Evolutionary conservation across 2,329 filamentous ascomycete species (phyloP), one percentile per base, ranked within the genome.

Genomic region (Fusarium proliferatum): DNA sequence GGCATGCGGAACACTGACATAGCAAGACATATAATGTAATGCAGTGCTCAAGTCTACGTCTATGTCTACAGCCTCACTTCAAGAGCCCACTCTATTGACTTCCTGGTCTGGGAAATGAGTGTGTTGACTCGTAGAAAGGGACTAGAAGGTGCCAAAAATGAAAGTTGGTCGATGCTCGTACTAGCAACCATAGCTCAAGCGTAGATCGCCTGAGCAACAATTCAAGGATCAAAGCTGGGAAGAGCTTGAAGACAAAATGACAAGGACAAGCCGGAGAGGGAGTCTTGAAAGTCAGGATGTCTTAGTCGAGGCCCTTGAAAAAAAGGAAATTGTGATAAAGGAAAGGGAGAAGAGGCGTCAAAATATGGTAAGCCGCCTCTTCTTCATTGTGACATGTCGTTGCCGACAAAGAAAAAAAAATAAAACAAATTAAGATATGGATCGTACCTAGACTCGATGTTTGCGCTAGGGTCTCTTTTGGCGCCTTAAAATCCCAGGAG

Each of bases 61-160:
- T 53, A 39, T 36, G 59, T 43, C 62, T 73, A 63, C 65, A 77
- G 74, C 69, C 73, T 78, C 76, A 78, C 74, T 69, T 38, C 36
- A 61, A 33, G 36, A 41, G 61, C 23, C 39, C 61, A 61, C 55
- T 67, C 73, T 72, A 69, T 49, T 64, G 65, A 63, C 63, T 67
- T 52, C 53, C 64, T 38, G 59, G 64, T 52, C 49, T 39, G 65
- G 74, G 74, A 77, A 77, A 78, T 78, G 76, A 78, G 69, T 42
- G 53, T 72, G 64, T 53, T 65, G 71, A 67, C 68, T 69, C 48
- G 41, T 52, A 61, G 60, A 51, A 42, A 59, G 34, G 28, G 55
- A 41, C 43, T 57, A 60, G 62, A 61, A 66, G 61, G 43, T 59
- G 55, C 67, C 46, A 65, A 61, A 74, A 73, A 59, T 65, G 60